A percentile compares a stretch with the other conserved stretches of the same genome.
Conservation (phyloP, 345 rosid genomes). For the Physaria fendleri region DNA sequence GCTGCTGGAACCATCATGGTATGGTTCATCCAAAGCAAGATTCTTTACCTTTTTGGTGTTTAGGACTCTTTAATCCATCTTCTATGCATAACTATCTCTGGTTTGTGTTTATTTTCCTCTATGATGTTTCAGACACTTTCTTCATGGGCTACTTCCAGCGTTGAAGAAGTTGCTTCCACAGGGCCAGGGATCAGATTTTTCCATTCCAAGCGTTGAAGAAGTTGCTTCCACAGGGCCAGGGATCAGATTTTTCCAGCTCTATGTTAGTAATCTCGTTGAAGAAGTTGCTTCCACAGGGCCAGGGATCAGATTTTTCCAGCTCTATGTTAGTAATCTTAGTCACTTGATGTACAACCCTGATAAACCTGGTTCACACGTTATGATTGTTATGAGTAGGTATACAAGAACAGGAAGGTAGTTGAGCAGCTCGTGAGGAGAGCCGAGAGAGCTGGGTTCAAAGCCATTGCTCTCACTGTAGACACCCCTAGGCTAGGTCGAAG, state of each 20-base stretch:
- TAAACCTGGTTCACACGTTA: neutral
- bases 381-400: conserved; percentile 40
- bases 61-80: neutral
- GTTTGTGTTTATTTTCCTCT: neutral
- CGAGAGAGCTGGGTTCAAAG: conserved; percentile 89
- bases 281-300: conserved; percentile 94
- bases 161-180: conserved; percentile 92
- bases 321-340: conserved; percentile 50
- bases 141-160: conserved; percentile 90
- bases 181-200: conserved; percentile 83
- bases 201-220: too few relatives aligned
- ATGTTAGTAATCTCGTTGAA: conserved; percentile 57
- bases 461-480: conserved; percentile 92
- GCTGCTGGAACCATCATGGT: conserved; percentile 90
- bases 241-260: conserved; percentile 81
- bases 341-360: neutral
- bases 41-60: neutral
- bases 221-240: conserved; percentile 94
- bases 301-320: conserved; percentile 83
- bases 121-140: conserved; percentile 58
- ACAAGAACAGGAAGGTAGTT: conserved; percentile 69
- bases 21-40: conserved; percentile 4
- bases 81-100: neutral
- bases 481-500: conserved; percentile 91
- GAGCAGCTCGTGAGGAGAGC: conserved; percentile 90